Evolutionary conservation across 148 eudicot genomes (phyloP), one percentile per base, ranked within the genome.

Genomic region (Diospyros kaki): DNA sequence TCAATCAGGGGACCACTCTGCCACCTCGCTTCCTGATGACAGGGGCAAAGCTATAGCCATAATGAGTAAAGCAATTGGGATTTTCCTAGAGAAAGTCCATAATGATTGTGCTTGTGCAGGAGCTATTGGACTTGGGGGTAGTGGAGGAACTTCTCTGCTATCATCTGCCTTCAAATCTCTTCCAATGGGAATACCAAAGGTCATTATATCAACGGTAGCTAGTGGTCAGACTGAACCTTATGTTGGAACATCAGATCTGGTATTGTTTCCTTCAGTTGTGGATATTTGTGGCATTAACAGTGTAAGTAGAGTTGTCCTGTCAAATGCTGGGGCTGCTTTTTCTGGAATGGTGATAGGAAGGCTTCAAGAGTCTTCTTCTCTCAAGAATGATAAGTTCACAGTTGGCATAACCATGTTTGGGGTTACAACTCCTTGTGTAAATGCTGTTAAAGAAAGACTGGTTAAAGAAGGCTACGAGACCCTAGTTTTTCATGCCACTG

Each of bases 351-450:
- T 93, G 56, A 75, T 85, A 67, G 93, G 91, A 77, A 85, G 82
- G 66, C 77, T 86, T 46, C 76, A 81, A 74, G 55, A 45, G n/a
- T 79, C 83, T 0, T 69, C 83, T 66, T 44, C 70, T 51, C 55
- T 55, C 40, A 54, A 62, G 68, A 53, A 76, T 79, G 88, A 84
- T 13, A 95, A 91, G 80, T 81, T 88, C 58, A 87, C 87, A 54
- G 89, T 95, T 75, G 99, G 97, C 14, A 79, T 95, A 63, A 95
- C 94, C 9, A 95, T 95, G 99, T 95, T 95, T 81, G 99, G 99
- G 58, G 94, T 95, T 75, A 95, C 99, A 7, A 95, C 99, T 63
- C 86, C 94, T 8, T 95, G 99, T 81, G 99, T 89, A 55, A 87
- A 84, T 76, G 91, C 93, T 78, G 88, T 89, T 58, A 87, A 90